phyloP scores from a whole-genome alignment of 2,329 filamentous ascomycete species.

The Leptographium lundbergii region DNA sequence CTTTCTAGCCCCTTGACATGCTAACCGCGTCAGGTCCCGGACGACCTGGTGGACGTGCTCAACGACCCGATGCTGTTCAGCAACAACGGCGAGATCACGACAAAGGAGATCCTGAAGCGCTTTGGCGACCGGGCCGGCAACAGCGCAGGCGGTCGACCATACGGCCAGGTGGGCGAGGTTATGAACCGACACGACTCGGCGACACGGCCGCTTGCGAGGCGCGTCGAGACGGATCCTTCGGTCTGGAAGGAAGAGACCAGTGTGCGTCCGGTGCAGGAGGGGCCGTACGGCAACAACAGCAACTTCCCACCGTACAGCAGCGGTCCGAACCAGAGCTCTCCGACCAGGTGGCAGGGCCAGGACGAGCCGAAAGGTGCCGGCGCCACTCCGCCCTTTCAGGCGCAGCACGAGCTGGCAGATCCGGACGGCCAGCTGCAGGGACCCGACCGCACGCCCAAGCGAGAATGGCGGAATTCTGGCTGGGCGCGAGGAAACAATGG shows the following conservation, averaged over 20 bases:
- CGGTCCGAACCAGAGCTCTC: slow-evolving; percentile 31
- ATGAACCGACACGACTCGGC: slow-evolving; percentile 46
- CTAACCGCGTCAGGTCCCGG: slow-evolving; percentile 57
- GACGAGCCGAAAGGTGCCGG: background rate
- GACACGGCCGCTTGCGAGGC: slow-evolving; percentile 38
- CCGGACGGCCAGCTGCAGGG: slow-evolving; percentile 17
- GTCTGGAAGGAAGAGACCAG: slow-evolving; percentile 75
- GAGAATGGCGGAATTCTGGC: slow-evolving; percentile 46
- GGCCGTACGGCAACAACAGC: slow-evolving; percentile 22
- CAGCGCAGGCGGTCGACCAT: slow-evolving; percentile 40
- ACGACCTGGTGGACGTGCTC: slow-evolving; percentile 76
- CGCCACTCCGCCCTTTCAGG: slow-evolving; percentile 23
- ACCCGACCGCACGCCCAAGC: slow-evolving; percentile 24
- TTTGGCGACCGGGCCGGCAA: slow-evolving; percentile 60
- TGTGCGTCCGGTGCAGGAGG: slow-evolving; percentile 62
- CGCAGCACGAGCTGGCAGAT: slow-evolving; percentile 26
- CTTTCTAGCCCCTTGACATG: background rate
- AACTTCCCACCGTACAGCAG: slow-evolving; percentile 7
- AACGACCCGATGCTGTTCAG: slow-evolving; percentile 75
- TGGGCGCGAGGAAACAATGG: slow-evolving; percentile 32
- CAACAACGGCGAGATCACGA: slow-evolving; percentile 75
- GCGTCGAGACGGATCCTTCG: slow-evolving; percentile 80
- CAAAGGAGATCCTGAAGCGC: slow-evolving; percentile 90
- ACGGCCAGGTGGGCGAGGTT: slow-evolving; percentile 45
- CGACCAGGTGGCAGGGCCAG: slow-evolving; percentile 34